Percentiles rank a stretch among this genome's conserved stretches.
phyloP scores from a whole-genome alignment of 192 early-diverging fungal genomes.

The Coemansia sp. region DNA sequence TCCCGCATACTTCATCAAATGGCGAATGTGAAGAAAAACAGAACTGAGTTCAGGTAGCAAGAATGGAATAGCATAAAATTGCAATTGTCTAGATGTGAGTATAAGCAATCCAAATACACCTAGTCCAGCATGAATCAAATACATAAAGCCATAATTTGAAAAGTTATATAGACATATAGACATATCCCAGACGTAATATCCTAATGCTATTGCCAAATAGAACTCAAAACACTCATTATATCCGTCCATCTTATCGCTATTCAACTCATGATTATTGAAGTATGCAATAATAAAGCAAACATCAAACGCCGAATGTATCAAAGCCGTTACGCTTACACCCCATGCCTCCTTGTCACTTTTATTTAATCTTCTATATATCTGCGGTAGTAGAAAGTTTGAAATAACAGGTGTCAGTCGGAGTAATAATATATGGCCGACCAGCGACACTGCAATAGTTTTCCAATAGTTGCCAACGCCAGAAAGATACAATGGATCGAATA shows the following conservation, averaged over 20 bases:
- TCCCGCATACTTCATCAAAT: constrained; percentile 32
- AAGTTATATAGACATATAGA: constrained; percentile 27
- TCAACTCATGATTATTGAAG: constrained; percentile 16
- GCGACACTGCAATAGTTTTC: constrained; percentile 20
- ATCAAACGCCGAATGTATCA: constrained; percentile 30
- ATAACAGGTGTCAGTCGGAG: constrained; percentile 1
- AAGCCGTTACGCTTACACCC: constrained; percentile 4
- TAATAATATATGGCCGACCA: constrained; percentile 5
- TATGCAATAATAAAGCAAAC: constrained; percentile 22
- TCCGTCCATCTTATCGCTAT: constrained; percentile 37
- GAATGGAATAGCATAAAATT: constrained; percentile 46
- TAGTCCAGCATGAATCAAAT: constrained; percentile 34
- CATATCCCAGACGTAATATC: constrained; percentile 52
- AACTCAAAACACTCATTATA: constrained; percentile 26
- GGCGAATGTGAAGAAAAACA: constrained; percentile 39
- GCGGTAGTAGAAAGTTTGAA: constrained; percentile 18
- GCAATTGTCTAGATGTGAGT: constrained; percentile 40
- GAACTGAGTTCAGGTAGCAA: constrained; percentile 50
- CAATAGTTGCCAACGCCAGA: constrained; percentile 33
- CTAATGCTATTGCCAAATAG: constrained; percentile 25
- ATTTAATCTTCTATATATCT: constrained; percentile 17
- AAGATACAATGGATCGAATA: constrained; percentile 43
- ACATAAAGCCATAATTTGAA: constrained; percentile 29
- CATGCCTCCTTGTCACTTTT: constrained; percentile 21
- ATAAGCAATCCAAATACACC: constrained; percentile 39